phyloP scores from a whole-genome alignment of 192 early-diverging fungal species.

The Helicostylum pulchrum region DNA sequence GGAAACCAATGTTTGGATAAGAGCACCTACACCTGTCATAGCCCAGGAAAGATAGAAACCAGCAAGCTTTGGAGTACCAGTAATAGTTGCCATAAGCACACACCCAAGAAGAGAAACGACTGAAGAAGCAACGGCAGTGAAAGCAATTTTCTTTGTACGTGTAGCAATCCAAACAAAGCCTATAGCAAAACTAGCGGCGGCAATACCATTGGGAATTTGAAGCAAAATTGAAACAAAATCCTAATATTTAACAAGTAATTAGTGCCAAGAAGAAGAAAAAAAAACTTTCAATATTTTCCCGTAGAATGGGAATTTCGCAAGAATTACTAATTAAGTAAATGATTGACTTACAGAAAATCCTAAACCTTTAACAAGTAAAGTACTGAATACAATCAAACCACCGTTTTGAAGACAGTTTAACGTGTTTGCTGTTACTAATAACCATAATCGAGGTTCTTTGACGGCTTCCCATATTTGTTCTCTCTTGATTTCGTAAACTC shows the following conservation, averaged over 20 bases:
- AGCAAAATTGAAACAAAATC: conserved; percentile 2
- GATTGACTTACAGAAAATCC: conserved; percentile 24
- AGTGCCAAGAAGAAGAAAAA: neutral
- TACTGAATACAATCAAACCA: conserved; percentile 22
- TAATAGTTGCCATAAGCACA: conserved; percentile 4
- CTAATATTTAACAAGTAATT: neutral
- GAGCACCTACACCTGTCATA: neutral
- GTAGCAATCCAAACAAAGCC: neutral
- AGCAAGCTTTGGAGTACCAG: neutral
- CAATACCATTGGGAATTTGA: conserved; percentile 8
- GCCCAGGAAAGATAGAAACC: conserved; percentile 19
- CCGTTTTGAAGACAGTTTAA: conserved; percentile 20
- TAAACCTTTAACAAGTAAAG: conserved; percentile 13
- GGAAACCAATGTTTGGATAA: conserved; percentile 2
- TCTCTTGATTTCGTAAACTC: neutral
- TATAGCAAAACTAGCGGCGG: neutral
- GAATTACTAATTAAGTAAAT: neutral
- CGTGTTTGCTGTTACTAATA: neutral
- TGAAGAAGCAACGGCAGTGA: neutral
- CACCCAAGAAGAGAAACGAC: conserved; percentile 10
- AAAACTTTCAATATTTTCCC: conserved; percentile 10
- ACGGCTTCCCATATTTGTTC: conserved; percentile 27
- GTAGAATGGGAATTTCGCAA: too few species aligned
- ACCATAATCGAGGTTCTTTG: conserved; percentile 24
- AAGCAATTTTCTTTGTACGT: neutral